These are phyloP conservation scores for Glebionis coronaria DNA, from an alignment of 129 eudicot species.

Conservation along the genomic window DNA sequence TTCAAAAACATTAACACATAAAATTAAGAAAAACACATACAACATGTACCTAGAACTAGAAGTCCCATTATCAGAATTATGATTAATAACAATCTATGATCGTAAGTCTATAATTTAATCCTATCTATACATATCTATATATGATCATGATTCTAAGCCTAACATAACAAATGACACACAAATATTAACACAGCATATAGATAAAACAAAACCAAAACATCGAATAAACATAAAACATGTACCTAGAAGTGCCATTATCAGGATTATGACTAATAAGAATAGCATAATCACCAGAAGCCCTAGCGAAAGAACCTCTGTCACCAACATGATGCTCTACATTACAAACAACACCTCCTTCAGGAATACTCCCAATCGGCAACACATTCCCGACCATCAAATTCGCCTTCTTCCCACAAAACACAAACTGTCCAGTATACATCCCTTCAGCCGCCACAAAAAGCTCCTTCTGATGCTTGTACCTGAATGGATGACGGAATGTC, in stretches of 20 bases:
- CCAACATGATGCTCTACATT: slow-evolving; percentile 85
- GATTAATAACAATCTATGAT: too few species aligned
- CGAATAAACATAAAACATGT: background rate
- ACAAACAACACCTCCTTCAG: slow-evolving; percentile 84
- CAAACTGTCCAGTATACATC: slow-evolving; percentile 74
- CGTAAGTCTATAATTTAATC: too few species aligned
- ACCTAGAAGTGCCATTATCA: slow-evolving; percentile 82
- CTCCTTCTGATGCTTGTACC: slow-evolving; percentile 92
- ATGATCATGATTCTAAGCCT: too few species aligned
- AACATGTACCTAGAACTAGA: too few species aligned
- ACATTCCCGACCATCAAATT: slow-evolving; percentile 69
- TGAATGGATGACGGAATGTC: slow-evolving; percentile 86
- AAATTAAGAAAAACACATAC: too few species aligned
- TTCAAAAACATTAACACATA: too few species aligned
- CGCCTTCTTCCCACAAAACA: slow-evolving; percentile 80
- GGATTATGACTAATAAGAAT: slow-evolving; percentile 80
- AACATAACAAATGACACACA: too few species aligned
- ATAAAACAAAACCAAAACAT: too few species aligned
- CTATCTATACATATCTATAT: too few species aligned
- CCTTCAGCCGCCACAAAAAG: slow-evolving; percentile 47
- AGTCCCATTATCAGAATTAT: too few species aligned
- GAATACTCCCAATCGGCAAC: slow-evolving; percentile 63
- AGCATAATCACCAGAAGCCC: slow-evolving; percentile 85
- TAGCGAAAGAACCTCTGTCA: slow-evolving; percentile 73
- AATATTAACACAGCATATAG: too few species aligned